Evolutionary conservation across 2,329 filamentous ascomycete species (phyloP).

Genomic region (Samsoniella hepiali): DNA sequence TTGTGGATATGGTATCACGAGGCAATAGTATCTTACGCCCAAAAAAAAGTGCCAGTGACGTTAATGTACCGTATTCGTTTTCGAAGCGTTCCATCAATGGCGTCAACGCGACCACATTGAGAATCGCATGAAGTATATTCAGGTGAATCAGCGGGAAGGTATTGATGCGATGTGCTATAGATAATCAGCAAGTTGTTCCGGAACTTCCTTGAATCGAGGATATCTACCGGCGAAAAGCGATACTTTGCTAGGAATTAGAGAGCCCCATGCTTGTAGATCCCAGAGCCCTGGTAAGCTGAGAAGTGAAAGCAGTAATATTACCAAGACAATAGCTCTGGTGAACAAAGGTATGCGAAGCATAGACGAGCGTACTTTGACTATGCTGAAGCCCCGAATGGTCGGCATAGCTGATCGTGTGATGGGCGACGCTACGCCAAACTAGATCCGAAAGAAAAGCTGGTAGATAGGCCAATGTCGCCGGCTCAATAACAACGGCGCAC

Average conservation of each 20-base stretch:
- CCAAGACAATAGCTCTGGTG: constrained; percentile 66
- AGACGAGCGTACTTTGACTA: constrained; percentile 73
- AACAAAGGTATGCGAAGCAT: constrained; percentile 82
- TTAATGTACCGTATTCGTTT: constrained; percentile 84
- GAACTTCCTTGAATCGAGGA: background rate
- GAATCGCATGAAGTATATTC: constrained; percentile 72
- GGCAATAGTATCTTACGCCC: constrained; percentile 65
- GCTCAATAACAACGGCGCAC: background rate
- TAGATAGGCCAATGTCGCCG: background rate
- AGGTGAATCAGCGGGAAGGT: constrained; percentile 86
- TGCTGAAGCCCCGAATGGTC: constrained; percentile 55
- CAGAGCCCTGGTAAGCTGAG: constrained; percentile 66
- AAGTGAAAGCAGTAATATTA: constrained; percentile 63
- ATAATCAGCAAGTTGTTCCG: constrained; percentile 4
- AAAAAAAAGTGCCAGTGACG: constrained; percentile 81
- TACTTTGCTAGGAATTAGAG: constrained; percentile 74
- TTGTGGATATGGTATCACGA: background rate
- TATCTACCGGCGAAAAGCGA: constrained; percentile 66
- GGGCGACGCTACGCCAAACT: background rate
- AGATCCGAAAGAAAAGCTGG: background rate
- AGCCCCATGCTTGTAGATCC: constrained; percentile 73
- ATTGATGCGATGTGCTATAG: constrained; percentile 82
- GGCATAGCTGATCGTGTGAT: constrained; percentile 29
- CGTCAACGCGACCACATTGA: constrained; percentile 76
- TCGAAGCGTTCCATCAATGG: constrained; percentile 95